phyloP scores from a whole-genome alignment of 2,329 filamentous ascomycete genomes.

The Colletotrichum acutatum region DNA sequence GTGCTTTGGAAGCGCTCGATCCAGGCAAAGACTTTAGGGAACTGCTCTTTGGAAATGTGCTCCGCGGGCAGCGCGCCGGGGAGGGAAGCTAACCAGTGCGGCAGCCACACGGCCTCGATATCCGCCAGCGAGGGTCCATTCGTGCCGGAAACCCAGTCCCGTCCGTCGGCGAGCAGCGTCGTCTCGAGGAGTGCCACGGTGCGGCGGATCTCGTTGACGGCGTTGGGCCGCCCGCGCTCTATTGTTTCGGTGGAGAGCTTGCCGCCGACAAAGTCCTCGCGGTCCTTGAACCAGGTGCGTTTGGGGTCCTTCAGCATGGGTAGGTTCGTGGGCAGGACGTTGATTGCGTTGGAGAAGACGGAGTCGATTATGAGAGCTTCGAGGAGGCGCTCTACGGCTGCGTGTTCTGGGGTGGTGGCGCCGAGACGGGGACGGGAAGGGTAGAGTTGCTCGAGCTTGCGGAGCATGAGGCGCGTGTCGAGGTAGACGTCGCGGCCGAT shows the following conservation, averaged over 20 bases:
- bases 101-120: constrained; percentile 75
- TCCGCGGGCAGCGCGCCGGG: constrained; percentile 64
- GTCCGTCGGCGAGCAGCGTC: constrained; percentile 72
- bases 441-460: constrained; percentile 69
- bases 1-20: constrained; percentile 67
- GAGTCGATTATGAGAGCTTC: constrained; percentile 66
- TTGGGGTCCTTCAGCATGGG: constrained; percentile 67
- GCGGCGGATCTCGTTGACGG: constrained; percentile 63
- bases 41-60: constrained; percentile 61
- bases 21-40: constrained; percentile 73
- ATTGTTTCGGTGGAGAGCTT: constrained; percentile 41
- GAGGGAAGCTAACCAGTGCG: constrained; percentile 72
- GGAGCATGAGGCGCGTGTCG: constrained; percentile 76
- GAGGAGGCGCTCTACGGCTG: constrained; percentile 65
- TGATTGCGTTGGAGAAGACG: constrained; percentile 65
- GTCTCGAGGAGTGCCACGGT: constrained; percentile 70
- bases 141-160: constrained; percentile 70
- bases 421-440: constrained; percentile 53
- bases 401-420: constrained; percentile 50
- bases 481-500: constrained; percentile 76
- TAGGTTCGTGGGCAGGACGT: constrained; percentile 66
- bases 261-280: constrained; percentile 51
- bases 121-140: constrained; percentile 69
- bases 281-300: constrained; percentile 69
- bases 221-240: constrained; percentile 58